phyloP scores from a whole-genome alignment of 2,329 filamentous ascomycete species.

The Coniochaeta sp. region DNA sequence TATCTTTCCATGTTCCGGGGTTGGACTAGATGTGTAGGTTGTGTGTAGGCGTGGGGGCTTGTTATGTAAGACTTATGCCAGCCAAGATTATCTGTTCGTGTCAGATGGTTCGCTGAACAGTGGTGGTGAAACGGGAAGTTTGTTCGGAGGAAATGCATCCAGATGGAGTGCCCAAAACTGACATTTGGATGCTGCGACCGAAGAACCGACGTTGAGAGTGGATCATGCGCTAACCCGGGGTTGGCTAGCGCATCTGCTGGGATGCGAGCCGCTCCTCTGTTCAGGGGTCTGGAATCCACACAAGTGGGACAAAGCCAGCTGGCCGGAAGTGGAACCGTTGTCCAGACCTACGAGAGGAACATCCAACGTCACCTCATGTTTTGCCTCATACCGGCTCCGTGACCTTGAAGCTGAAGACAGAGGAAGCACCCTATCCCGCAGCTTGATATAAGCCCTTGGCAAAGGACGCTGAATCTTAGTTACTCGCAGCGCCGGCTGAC shows the following conservation, averaged over 20 bases:
- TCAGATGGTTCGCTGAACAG: not conserved
- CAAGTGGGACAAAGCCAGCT: not conserved
- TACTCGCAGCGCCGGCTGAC: too few species aligned
- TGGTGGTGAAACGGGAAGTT: not conserved
- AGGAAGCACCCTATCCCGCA: too few species aligned
- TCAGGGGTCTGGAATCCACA: not conserved
- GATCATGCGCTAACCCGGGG: not conserved
- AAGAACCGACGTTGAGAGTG: constrained; percentile 1
- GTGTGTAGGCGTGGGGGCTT: not conserved
- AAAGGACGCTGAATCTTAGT: too few species aligned
- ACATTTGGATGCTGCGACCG: not conserved
- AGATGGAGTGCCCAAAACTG: not conserved
- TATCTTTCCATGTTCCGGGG: constrained; percentile 29
- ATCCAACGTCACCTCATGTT: too few species aligned
- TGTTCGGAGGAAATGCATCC: not conserved
- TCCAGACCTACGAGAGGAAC: not conserved
- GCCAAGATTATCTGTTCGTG: not conserved
- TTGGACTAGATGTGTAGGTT: not conserved
- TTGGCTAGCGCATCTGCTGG: not conserved
- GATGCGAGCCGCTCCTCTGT: not conserved
- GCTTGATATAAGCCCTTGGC: too few species aligned
- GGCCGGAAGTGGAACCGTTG: not conserved
- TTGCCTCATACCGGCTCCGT: too few species aligned
- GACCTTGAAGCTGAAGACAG: too few species aligned
- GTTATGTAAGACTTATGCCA: not conserved